These are phyloP conservation scores for Irpex lacteus DNA, from an alignment of 1,284 basidiomycete genomes.

Conservation along the genomic window DNA sequence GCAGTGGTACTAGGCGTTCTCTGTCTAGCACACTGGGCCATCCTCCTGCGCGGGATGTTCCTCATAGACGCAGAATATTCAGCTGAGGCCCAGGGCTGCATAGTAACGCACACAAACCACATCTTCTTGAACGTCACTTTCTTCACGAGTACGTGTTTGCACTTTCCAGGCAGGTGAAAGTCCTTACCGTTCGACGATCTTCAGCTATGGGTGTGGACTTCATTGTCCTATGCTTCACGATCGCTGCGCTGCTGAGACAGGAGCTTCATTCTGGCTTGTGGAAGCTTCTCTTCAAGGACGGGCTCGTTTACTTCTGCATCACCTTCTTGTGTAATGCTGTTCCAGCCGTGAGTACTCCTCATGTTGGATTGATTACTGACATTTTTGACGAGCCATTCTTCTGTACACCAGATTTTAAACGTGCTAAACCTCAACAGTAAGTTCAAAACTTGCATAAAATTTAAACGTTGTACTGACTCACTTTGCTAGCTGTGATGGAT, in stretches of 20 bases:
- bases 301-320: conserved; percentile 63
- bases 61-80: conserved; percentile 58
- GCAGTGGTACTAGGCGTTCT: conserved; percentile 49
- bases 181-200: not conserved
- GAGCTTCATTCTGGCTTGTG: conserved; percentile 52
- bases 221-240: conserved; percentile 53
- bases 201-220: conserved; percentile 69
- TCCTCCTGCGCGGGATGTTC: conserved; percentile 69
- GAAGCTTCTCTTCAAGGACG: conserved; percentile 67
- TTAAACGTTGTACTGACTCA: conserved; percentile 1
- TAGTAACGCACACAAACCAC: conserved; percentile 50
- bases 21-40: conserved; percentile 60
- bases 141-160: conserved; percentile 56
- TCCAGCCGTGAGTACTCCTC: conserved; percentile 50
- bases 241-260: conserved; percentile 48
- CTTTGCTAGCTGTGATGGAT: conserved; percentile 54
- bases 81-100: conserved; percentile 35
- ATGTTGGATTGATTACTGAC: not conserved
- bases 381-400: too few species aligned
- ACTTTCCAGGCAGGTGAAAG: not conserved
- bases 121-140: conserved; percentile 60
- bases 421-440: conserved; percentile 58
- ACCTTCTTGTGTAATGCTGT: conserved; percentile 65
- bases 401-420: conserved; percentile 41
- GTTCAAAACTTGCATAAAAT: conserved; percentile 19